phyloP scores from a whole-genome alignment of 2,329 filamentous ascomycete genomes.

The Aspergillus pseudoviridinutans region DNA sequence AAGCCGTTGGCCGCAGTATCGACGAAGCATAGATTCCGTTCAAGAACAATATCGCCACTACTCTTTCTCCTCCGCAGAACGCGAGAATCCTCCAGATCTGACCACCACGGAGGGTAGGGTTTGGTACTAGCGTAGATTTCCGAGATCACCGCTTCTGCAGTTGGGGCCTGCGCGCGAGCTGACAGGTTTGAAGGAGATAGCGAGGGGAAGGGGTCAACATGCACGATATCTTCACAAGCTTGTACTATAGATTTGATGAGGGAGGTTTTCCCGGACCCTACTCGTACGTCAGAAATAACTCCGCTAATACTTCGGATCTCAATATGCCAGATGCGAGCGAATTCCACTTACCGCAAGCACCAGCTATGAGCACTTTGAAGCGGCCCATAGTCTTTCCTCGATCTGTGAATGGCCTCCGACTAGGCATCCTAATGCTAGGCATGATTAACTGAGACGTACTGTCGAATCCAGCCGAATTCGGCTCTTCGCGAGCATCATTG shows the following conservation, averaged over 20 bases:
- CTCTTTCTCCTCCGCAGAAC: slow-evolving; percentile 64
- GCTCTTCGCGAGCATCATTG: slow-evolving; percentile 31
- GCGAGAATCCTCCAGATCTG: slow-evolving; percentile 66
- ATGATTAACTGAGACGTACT: slow-evolving; percentile 79
- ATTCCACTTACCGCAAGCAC: slow-evolving; percentile 61
- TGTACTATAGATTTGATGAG: slow-evolving; percentile 86
- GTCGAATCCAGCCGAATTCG: slow-evolving; percentile 26
- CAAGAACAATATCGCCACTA: slow-evolving; percentile 70
- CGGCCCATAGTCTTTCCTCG: slow-evolving; percentile 77
- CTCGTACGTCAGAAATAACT: neutral
- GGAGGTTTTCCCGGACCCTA: slow-evolving; percentile 83
- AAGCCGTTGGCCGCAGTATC: slow-evolving; percentile 67
- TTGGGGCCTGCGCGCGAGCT: slow-evolving; percentile 16
- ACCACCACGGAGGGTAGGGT: slow-evolving; percentile 87
- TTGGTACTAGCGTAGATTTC: slow-evolving; percentile 78
- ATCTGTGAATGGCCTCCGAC: slow-evolving; percentile 83
- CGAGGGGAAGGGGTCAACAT: slow-evolving; percentile 65
- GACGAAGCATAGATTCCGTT: slow-evolving; percentile 90
- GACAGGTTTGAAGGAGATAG: slow-evolving; percentile 14
- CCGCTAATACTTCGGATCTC: neutral
- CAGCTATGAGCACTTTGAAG: slow-evolving; percentile 83
- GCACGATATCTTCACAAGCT: slow-evolving; percentile 84
- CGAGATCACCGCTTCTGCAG: slow-evolving; percentile 41
- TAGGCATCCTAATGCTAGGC: slow-evolving; percentile 91
- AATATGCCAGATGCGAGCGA: neutral